phyloP scores from a whole-genome alignment of 306 rosid species.

The Prunus campanulata region DNA sequence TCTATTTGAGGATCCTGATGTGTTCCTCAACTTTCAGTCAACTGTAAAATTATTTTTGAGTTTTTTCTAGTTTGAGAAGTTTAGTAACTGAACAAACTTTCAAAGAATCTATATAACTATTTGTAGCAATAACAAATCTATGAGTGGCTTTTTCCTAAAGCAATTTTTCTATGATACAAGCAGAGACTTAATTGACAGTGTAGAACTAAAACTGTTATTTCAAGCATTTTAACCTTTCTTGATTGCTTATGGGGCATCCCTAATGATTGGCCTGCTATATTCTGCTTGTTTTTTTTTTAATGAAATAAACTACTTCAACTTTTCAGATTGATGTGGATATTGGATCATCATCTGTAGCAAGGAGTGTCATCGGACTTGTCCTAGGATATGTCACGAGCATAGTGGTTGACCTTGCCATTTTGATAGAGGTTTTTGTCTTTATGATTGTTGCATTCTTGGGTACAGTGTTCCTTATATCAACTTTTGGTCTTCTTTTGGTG shows the following conservation, averaged over 20 bases:
- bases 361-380: constrained; percentile 89
- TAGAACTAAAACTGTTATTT: neutral
- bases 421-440: constrained; percentile 71
- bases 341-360: constrained; percentile 96
- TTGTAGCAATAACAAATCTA: neutral
- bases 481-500: neutral
- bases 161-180: neutral
- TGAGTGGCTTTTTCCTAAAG: neutral
- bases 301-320: constrained; percentile 8
- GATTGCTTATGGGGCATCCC: neutral
- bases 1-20: neutral
- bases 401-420: constrained; percentile 90
- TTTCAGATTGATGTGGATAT: constrained; percentile 95
- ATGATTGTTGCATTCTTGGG: constrained; percentile 4
- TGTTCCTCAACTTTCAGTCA: neutral
- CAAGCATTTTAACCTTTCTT: neutral
- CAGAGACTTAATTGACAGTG: neutral
- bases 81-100: neutral
- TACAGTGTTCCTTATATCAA: constrained; percentile 3
- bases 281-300: neutral
- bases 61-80: neutral
- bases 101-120: neutral
- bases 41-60: neutral
- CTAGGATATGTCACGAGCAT: constrained; percentile 91
- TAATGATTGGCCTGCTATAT: neutral